A percentile compares a stretch with the other conserved stretches of the same genome.
phyloP scores from a whole-genome alignment of 2,329 filamentous ascomycete species.

The Colletotrichum ledebouriae region DNA sequence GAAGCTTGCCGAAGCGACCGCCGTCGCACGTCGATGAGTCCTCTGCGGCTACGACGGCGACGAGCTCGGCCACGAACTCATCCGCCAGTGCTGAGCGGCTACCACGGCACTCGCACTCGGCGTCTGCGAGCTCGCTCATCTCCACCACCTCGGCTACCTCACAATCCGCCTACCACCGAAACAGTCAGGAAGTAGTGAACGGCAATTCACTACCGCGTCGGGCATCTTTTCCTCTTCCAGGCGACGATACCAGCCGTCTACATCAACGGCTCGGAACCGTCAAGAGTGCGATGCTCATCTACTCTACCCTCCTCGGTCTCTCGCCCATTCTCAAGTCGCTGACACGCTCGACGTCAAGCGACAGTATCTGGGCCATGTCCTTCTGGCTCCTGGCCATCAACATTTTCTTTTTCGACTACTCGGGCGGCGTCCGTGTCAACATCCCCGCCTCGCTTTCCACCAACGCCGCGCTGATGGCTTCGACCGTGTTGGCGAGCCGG shows the following conservation, averaged over 20 bases:
- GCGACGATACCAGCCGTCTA: slow-evolving; percentile 55
- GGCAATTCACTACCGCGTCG: slow-evolving; percentile 17
- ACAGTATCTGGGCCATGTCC: slow-evolving; percentile 98
- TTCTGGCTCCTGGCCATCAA: slow-evolving; percentile 95
- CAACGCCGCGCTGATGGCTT: slow-evolving; percentile 96
- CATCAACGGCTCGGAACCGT: slow-evolving; percentile 79
- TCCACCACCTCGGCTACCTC: slow-evolving; percentile 55
- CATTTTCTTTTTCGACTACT: slow-evolving; percentile 97
- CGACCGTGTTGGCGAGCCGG: slow-evolving; percentile 90
- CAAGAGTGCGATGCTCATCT: slow-evolving; percentile 94
- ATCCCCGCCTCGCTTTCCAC: slow-evolving; percentile 86
- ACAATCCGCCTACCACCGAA: slow-evolving; percentile 42
- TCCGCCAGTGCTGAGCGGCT: slow-evolving; percentile 44
- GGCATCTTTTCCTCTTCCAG: slow-evolving; percentile 37
- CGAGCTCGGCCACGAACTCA: slow-evolving; percentile 27
- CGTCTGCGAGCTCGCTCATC: slow-evolving; percentile 69
- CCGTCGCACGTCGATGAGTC: slow-evolving; percentile 29
- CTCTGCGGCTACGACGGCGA: slow-evolving; percentile 25
- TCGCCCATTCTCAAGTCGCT: slow-evolving; percentile 97
- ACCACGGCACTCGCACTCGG: slow-evolving; percentile 62
- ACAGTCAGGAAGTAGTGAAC: slow-evolving; percentile 39
- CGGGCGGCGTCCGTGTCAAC: slow-evolving; percentile 61
- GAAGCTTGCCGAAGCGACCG: slow-evolving; percentile 53
- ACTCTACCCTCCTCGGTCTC: slow-evolving; percentile 89
- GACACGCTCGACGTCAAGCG: slow-evolving; percentile 90